Conservation (phyloP, 768 basidiomycete genomes). For the Tulasnella sp. region DNA sequence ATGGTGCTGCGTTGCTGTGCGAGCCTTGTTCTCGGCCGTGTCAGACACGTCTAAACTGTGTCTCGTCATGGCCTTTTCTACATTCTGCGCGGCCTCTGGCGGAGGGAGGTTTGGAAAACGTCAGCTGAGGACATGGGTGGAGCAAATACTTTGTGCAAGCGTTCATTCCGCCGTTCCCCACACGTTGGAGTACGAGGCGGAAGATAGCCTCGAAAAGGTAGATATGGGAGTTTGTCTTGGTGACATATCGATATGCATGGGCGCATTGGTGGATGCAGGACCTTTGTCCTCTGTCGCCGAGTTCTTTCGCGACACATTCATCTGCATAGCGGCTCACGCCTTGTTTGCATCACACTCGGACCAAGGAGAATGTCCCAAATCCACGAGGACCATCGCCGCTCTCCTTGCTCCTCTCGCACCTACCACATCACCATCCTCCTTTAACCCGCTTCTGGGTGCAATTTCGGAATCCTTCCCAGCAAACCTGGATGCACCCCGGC, state of each 20-base stretch:
- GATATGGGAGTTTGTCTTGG: background rate
- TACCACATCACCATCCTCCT: background rate
- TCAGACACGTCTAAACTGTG: background rate
- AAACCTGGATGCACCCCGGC: background rate
- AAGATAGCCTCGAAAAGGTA: background rate
- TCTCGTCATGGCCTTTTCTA: background rate
- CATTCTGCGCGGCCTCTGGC: background rate
- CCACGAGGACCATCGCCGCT: background rate
- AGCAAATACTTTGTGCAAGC: background rate
- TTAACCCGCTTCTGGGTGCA: background rate
- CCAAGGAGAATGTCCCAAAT: background rate
- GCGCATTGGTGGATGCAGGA: background rate
- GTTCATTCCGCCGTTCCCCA: background rate
- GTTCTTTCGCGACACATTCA: background rate
- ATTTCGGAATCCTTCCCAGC: background rate
- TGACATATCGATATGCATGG: background rate
- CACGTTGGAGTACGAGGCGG: background rate
- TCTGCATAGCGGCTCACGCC: background rate
- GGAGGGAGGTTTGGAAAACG: background rate
- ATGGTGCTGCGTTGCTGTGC: background rate
- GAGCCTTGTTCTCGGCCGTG: background rate
- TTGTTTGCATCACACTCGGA: background rate
- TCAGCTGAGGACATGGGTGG: background rate
- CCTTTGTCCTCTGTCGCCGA: background rate
- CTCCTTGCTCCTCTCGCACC: background rate